Conservation (phyloP, 108 stramenopile genomes). For the Pseudonitzschia multistriata region DNA sequence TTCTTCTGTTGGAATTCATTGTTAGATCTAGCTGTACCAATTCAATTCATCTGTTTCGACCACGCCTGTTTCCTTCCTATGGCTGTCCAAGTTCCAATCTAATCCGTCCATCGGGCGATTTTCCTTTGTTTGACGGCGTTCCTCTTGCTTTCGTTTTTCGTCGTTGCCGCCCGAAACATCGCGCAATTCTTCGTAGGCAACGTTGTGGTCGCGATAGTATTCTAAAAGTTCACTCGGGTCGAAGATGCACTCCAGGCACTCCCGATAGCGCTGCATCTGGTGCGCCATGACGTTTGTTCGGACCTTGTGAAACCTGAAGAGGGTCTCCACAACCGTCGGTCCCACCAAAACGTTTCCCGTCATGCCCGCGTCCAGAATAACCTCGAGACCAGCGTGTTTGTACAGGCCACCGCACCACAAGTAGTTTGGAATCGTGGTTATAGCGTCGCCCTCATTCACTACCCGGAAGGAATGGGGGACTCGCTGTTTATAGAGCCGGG, state of each 20-base stretch:
- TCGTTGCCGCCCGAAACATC: neutral
- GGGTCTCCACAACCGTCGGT: conserved; percentile 80
- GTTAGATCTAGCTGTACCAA: neutral
- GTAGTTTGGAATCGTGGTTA: conserved; percentile 60
- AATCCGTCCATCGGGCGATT: neutral
- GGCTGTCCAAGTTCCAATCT: neutral
- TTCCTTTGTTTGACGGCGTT: neutral
- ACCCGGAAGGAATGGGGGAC: conserved; percentile 79
- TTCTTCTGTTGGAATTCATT: no score
- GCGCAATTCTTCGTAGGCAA: conserved; percentile 7
- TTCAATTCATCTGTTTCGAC: neutral
- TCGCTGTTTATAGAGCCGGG: conserved; percentile 64
- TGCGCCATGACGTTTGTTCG: conserved; percentile 69
- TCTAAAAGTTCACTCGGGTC: conserved; percentile 60
- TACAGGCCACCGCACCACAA: conserved; percentile 61
- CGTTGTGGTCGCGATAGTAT: conserved; percentile 58
- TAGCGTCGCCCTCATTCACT: conserved; percentile 74
- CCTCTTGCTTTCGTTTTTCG: neutral
- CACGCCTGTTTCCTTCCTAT: neutral
- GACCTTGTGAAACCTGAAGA: conserved; percentile 75
- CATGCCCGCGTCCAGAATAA: conserved; percentile 72
- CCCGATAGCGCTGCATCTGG: conserved; percentile 64
- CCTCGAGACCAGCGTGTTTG: conserved; percentile 77
- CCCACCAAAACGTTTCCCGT: conserved; percentile 80
- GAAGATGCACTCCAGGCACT: conserved; percentile 68